Percentiles rank a stretch among this genome's conserved stretches.
phyloP scores from a whole-genome alignment of 306 rosid genomes.

The Begonia loranthoides region DNA sequence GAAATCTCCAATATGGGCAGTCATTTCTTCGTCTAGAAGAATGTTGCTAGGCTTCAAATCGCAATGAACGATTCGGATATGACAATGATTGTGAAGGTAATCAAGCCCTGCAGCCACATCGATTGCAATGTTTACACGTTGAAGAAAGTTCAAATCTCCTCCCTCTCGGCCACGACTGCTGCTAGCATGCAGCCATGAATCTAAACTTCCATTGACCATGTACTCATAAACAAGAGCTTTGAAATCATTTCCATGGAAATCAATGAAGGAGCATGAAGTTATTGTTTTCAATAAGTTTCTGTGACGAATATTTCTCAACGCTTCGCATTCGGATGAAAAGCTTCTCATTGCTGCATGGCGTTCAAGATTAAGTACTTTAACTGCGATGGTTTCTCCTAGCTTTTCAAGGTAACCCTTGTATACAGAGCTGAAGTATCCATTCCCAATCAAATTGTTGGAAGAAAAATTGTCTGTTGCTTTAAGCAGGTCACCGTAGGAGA shows the following conservation, averaged over 20 bases:
- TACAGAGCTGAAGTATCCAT: slow-evolving; percentile 24
- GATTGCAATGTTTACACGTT: slow-evolving; percentile 56
- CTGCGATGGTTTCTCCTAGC: slow-evolving; percentile 11
- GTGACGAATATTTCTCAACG: slow-evolving; percentile 17
- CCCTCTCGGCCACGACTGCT: slow-evolving; percentile 22
- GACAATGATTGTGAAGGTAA: slow-evolving; percentile 56
- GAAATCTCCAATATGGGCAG: slow-evolving; percentile 67
- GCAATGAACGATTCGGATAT: slow-evolving; percentile 50
- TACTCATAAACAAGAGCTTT: slow-evolving; percentile 16
- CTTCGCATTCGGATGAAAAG: slow-evolving; percentile 5
- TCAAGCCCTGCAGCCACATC: slow-evolving; percentile 53
- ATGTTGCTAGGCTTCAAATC: too few relatives aligned
- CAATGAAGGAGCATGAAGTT: slow-evolving; percentile 19
- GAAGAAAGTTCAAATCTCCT: slow-evolving; percentile 30
- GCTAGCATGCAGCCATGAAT: slow-evolving; percentile 3
- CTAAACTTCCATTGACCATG: slow-evolving; percentile 4
- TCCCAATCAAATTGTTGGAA: slow-evolving; percentile 17
- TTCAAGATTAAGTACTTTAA: slow-evolving; percentile 19
- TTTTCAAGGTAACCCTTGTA: slow-evolving; percentile 21
- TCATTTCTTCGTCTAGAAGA: slow-evolving; percentile 43
- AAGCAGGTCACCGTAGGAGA: slow-evolving; percentile 18
- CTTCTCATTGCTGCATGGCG: background rate
- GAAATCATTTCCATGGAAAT: slow-evolving; percentile 26
- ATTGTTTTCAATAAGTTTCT: slow-evolving; percentile 24
- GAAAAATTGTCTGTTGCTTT: slow-evolving; percentile 23